Evolutionary conservation across 1,284 basidiomycete genomes (phyloP).

Genomic region (Malassezia pachydermatis): DNA sequence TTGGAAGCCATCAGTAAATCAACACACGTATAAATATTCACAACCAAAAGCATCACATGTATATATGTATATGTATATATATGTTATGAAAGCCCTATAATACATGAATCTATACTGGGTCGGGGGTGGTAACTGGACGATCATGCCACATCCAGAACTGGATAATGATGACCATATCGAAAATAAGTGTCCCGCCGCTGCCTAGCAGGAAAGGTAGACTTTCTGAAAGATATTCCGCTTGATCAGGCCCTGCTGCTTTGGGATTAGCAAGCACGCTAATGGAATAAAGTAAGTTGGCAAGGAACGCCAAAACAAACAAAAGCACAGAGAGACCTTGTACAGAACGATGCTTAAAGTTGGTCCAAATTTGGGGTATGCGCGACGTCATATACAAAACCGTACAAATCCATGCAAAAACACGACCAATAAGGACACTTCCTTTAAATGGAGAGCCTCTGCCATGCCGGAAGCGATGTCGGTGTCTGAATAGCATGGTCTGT

Average conservation of each 20-base stretch:
- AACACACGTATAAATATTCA: background rate
- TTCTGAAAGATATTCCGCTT: slow-evolving; percentile 28
- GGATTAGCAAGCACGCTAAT: slow-evolving; percentile 35
- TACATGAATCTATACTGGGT: background rate
- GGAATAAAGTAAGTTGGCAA: slow-evolving; percentile 40
- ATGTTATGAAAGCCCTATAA: no score
- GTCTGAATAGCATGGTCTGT: background rate
- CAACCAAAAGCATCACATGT: background rate
- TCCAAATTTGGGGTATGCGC: slow-evolving; percentile 47
- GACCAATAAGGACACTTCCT: slow-evolving; percentile 25
- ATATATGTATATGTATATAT: background rate
- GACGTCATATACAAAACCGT: slow-evolving; percentile 46
- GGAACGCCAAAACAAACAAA: slow-evolving; percentile 41
- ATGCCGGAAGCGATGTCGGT: background rate
- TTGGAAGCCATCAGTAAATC: slow-evolving; percentile 3
- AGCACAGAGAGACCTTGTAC: slow-evolving; percentile 40
- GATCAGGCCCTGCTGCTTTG: slow-evolving; percentile 18
- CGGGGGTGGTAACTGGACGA: background rate
- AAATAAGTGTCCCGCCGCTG: slow-evolving; percentile 38
- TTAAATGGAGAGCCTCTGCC: background rate
- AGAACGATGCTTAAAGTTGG: slow-evolving; percentile 35
- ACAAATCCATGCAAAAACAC: slow-evolving; percentile 42
- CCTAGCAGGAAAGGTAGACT: slow-evolving; percentile 44
- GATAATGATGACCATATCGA: slow-evolving; percentile 38
- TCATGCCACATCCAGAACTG: slow-evolving; percentile 38